These are phyloP conservation scores for Candida tammaniensis DNA, from an alignment of 805 yeast species.

Conservation along the genomic window DNA sequence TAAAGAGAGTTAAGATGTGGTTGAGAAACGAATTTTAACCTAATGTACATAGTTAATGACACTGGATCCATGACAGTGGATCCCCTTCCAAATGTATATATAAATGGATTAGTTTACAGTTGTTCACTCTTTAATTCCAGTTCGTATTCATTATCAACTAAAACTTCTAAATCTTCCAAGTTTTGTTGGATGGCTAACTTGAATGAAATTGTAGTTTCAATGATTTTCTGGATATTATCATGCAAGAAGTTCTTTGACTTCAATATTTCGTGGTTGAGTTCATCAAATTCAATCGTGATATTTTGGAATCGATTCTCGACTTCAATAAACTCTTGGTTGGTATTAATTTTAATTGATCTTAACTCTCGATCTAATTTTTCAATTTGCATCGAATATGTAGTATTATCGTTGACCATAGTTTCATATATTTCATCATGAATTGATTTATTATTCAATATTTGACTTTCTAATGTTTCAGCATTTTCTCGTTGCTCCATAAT, in stretches of 20 bases:
- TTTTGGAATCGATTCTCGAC: slow-evolving; percentile 47
- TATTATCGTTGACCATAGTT: slow-evolving; percentile 50
- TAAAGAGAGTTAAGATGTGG: slow-evolving; percentile 62
- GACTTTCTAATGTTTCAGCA: slow-evolving; percentile 56
- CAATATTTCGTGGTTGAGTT: slow-evolving; percentile 44
- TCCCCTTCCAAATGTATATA: too few relatives aligned
- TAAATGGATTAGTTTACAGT: too few relatives aligned
- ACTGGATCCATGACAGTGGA: too few relatives aligned
- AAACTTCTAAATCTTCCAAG: slow-evolving; percentile 56
- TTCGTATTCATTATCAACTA: slow-evolving; percentile 29
- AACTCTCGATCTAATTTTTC: slow-evolving; percentile 63
- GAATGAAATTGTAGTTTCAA: slow-evolving; percentile 60
- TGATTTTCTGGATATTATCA: slow-evolving; percentile 52
- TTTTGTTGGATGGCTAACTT: slow-evolving; percentile 65
- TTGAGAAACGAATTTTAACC: slow-evolving; percentile 48
- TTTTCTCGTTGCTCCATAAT: slow-evolving; percentile 56
- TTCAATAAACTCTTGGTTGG: slow-evolving; percentile 49
- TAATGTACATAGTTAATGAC: slow-evolving; percentile 5
- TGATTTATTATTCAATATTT: slow-evolving; percentile 49
- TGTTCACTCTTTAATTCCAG: slow-evolving; percentile 12
- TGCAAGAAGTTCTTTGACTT: slow-evolving; percentile 48
- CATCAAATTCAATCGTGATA: slow-evolving; percentile 51
- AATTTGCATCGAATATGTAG: slow-evolving; percentile 58
- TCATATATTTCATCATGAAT: slow-evolving; percentile 56
- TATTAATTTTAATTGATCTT: slow-evolving; percentile 43